phyloP scores from a whole-genome alignment of 139 green algal species.

The Pycnococcus provasolii region DNA sequence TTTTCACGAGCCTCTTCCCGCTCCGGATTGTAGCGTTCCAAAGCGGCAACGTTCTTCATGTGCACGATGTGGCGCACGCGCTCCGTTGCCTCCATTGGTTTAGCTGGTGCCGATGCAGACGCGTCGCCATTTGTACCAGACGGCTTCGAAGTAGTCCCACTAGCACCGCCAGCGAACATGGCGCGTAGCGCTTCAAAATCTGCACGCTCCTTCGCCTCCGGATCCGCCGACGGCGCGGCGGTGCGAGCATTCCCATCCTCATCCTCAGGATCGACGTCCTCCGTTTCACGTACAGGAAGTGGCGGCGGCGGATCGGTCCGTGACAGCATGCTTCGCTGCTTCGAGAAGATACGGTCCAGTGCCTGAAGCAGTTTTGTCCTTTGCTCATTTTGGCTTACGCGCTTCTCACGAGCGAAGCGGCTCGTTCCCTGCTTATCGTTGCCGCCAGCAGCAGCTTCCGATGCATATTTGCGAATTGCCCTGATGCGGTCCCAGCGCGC shows the following conservation, averaged over 20 bases:
- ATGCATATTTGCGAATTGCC: conserved; percentile 9
- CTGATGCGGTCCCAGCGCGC: conserved; percentile 17
- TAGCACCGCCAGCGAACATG: not conserved
- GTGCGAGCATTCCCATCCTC: not conserved
- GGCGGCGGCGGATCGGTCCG: not conserved
- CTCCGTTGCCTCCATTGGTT: no score
- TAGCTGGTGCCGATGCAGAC: no score
- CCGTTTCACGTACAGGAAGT: not conserved
- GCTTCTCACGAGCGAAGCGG: conserved; percentile 2
- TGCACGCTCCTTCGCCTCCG: not conserved
- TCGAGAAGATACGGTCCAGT: conserved; percentile 5
- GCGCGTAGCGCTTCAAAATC: conserved; percentile 10
- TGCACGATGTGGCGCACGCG: no score
- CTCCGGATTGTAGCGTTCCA: no score
- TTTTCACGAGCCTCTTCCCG: no score
- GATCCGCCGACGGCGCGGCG: no score
- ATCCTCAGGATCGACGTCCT: not conserved
- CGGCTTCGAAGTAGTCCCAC: no score
- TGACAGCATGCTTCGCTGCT: not conserved
- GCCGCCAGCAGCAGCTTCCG: conserved; percentile 4
- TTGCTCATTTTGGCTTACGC: conserved; percentile 3
- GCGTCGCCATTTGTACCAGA: no score
- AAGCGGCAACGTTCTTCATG: no score
- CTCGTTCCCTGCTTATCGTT: conserved; percentile 6
- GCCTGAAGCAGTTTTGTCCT: not conserved